A percentile compares a stretch with the other conserved stretches of the same genome.
Evolutionary conservation across 257 asterid species (phyloP).

Genomic region (Handroanthus guayacan): DNA sequence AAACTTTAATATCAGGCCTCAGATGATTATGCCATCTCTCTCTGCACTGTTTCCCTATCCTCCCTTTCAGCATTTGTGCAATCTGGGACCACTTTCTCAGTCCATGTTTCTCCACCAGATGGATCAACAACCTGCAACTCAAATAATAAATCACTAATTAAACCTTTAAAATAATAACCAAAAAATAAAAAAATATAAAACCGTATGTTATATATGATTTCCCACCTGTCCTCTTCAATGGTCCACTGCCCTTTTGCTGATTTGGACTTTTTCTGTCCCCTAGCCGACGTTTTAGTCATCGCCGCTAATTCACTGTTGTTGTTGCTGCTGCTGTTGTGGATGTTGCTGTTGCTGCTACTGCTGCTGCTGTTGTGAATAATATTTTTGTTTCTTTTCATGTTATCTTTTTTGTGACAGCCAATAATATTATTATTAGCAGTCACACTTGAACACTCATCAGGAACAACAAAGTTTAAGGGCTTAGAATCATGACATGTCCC

Average conservation of each 20-base stretch:
- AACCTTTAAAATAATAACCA: not conserved
- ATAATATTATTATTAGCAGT: constrained; percentile 50
- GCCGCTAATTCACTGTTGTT: constrained; percentile 15
- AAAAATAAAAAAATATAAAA: not conserved
- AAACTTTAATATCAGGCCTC: constrained; percentile 85
- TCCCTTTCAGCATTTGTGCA: constrained; percentile 75
- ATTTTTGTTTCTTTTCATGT: constrained; percentile 23
- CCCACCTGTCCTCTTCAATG: constrained; percentile 59
- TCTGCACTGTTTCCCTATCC: constrained; percentile 94
- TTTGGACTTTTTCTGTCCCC: constrained; percentile 48
- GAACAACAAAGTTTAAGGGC: constrained; percentile 43
- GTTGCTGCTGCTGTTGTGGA: too few relatives aligned
- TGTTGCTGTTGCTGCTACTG: not conserved
- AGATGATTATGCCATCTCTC: constrained; percentile 97
- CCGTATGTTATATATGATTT: not conserved
- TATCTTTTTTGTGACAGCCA: constrained; percentile 27
- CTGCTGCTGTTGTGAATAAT: constrained; percentile 21
- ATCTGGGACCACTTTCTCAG: constrained; percentile 85
- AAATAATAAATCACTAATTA: not conserved
- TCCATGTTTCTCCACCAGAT: constrained; percentile 78
- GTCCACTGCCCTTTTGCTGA: constrained; percentile 91
- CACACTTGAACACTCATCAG: constrained; percentile 68
- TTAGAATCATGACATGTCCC: constrained; percentile 38
- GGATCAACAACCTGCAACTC: constrained; percentile 58
- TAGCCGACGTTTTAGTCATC: constrained; percentile 34